Conservation (phyloP, 441 rosid species). For the Adansonia gregorii region DNA sequence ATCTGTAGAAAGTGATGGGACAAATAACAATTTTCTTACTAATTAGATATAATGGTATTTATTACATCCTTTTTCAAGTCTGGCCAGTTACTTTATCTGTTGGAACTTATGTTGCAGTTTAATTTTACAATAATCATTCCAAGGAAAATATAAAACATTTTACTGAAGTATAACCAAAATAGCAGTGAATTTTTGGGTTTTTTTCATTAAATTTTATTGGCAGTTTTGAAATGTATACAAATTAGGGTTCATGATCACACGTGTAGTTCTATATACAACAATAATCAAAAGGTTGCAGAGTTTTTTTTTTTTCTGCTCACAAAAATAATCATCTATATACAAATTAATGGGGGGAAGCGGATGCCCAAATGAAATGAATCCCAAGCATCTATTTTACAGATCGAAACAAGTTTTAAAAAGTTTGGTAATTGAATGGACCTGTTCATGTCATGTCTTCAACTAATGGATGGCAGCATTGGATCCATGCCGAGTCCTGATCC, state of each 20-base stretch:
- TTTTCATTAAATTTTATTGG: conserved; percentile 5
- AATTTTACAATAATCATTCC: background rate
- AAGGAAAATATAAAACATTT: background rate
- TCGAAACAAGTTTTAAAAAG: conserved; percentile 5
- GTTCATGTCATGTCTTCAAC: conserved; percentile 38
- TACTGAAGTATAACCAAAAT: background rate
- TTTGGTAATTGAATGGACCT: background rate
- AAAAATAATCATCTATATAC: conserved; percentile 38
- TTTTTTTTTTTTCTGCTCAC: conserved; percentile 11
- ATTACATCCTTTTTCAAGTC: background rate
- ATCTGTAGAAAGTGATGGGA: background rate
- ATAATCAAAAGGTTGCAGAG: background rate
- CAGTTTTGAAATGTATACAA: conserved; percentile 27
- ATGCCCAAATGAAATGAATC: conserved; percentile 16
- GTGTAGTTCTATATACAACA: conserved; percentile 39
- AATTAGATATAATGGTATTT: background rate
- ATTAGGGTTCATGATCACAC: background rate
- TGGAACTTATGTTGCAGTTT: background rate
- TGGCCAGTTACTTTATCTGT: background rate
- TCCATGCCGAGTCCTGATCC: conserved; percentile 92
- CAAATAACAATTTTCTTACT: background rate
- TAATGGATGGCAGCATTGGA: conserved; percentile 89
- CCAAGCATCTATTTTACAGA: conserved; percentile 7
- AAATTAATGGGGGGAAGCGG: conserved; percentile 27
- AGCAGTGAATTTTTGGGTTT: background rate